phyloP scores from a whole-genome alignment of 371 early-diverging fungal genomes.

The Mortierella sp. region DNA sequence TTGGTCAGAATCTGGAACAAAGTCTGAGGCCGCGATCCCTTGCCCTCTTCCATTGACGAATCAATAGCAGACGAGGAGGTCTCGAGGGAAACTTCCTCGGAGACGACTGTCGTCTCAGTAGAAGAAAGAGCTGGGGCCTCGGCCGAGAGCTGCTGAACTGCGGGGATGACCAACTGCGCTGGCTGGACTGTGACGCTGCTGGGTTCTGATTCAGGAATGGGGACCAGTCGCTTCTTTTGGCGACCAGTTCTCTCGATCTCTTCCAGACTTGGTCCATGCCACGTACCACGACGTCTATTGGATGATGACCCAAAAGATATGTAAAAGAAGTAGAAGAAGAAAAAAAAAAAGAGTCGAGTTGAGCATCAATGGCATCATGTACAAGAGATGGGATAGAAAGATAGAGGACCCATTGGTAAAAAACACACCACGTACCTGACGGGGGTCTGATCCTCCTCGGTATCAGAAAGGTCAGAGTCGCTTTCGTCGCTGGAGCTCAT shows the following conservation, averaged over 20 bases:
- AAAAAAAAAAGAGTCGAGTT: neutral
- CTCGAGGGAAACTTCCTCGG: slow-evolving; percentile 1
- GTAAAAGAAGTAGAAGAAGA: neutral
- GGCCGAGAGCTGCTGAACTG: neutral
- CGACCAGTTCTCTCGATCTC: slow-evolving; percentile 32
- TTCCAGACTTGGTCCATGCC: slow-evolving; percentile 51
- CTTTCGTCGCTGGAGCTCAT: slow-evolving; percentile 54
- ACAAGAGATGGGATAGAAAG: neutral
- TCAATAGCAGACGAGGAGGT: neutral
- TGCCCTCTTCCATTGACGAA: slow-evolving; percentile 10
- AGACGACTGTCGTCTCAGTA: neutral
- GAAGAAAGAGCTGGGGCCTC: slow-evolving; percentile 4
- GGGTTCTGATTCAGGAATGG: slow-evolving; percentile 1
- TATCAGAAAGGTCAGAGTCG: slow-evolving; percentile 49
- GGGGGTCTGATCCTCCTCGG: slow-evolving; percentile 41
- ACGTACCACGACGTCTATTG: slow-evolving; percentile 48
- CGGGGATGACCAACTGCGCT: neutral
- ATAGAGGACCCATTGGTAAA: neutral
- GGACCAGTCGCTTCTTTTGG: slow-evolving; percentile 1
- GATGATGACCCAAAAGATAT: neutral
- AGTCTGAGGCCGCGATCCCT: slow-evolving; percentile 55
- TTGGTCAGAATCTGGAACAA: slow-evolving; percentile 75
- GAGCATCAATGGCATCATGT: neutral
- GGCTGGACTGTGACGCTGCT: neutral
- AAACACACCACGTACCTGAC: slow-evolving; percentile 33